Evolutionary conservation across 2,329 filamentous ascomycete species (phyloP), one percentile per base, ranked within the genome.

Genomic region (Alternaria gansuensis): DNA sequence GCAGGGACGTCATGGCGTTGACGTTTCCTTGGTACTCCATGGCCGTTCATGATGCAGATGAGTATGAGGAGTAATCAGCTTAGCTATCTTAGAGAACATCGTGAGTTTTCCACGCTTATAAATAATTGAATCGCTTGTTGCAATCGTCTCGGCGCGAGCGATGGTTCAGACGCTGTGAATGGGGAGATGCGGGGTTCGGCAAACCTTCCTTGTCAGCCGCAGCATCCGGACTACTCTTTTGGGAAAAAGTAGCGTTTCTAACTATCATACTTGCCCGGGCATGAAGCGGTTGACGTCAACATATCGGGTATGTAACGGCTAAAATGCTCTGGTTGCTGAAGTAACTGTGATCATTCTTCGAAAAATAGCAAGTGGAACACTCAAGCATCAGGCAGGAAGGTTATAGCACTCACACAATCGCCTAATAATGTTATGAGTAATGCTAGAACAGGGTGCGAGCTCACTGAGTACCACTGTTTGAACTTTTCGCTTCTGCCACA

Each of bases 131-230:
- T 31, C 28, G 10, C 1, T n/a, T 0, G 33, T 26, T 28, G 13
- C 3, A 1, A 7, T 21, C 0, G 29, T 52, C 24, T 46, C 37
- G 39, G 40, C 29, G 21, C 44, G 39, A 40, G 28, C 44, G 36
- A 17, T 11, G 21, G 34, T 8, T 39, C 52, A 60, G 48, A 60
- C 54, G 59, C 56, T 62, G 52, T 63, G 40, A 54, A n/a, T 44
- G 51, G 37, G 13, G 13, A 36, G 29, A 52, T 63, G 61, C 61
- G 63, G 63, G 63, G 63, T 60, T 66, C 63, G 61, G 63, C 55
- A 54, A 57, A 64, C 63, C 53, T 64, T 55, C 59, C 63, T 13
- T 11, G 8, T 31, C 13, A 13, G 26, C n/a, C 21, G 2, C 17
- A 13, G 24, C 23, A 8, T 5, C 33, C 51, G 56, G 56, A 51